Evolutionary conservation across 148 eudicot species (phyloP), one percentile per base, ranked within the genome.

Genomic region (Polygonum maritimum): DNA sequence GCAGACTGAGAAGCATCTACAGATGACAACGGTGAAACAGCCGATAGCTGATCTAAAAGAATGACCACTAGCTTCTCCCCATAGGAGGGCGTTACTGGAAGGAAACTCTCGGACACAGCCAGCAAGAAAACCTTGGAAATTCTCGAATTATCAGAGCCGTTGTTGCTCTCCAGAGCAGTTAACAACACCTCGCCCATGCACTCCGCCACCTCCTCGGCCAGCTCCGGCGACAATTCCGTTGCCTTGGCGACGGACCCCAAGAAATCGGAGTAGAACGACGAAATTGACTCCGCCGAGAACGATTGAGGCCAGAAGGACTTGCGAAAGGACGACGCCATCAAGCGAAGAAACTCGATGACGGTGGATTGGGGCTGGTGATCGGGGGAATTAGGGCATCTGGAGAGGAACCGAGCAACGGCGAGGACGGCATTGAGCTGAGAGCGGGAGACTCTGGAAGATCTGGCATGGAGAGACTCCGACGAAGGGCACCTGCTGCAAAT

Each of bases 221-320:
- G 31, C 31, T 26, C 31, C 1, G 31, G 31, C 31, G 31, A 26
- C 31, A 26, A 26, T 26, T 26, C 31, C 31, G 85, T 67, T 0
- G 93, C 90, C 73, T 81, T 85, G 2, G 87, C 82, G 0, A 94
- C 82, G 26, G 87, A 88, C 7, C 78, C 76, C 47, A 94, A 81
- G 38, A 90, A 90, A 72, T 92, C 91, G 2, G 44, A 49, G 69
- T 82, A 94, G 58, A 90, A 94, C 6, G 84, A 71, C 21, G 87
- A 75, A 60, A 92, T 79, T 0, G 84, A 76, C 41, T 82, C 90
- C 35, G 38, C 5, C 0, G 76, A 58, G 22, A 84, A 91, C 2
- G 97, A 82, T 74, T 92, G 92, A 13, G 31, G 98, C 98, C 98
- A 92, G 57, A 90, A 92, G 0, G 89, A 84, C 1, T 69, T 85